phyloP scores from a whole-genome alignment of 2,329 filamentous ascomycete species.

The Dothistroma septosporum region DNA sequence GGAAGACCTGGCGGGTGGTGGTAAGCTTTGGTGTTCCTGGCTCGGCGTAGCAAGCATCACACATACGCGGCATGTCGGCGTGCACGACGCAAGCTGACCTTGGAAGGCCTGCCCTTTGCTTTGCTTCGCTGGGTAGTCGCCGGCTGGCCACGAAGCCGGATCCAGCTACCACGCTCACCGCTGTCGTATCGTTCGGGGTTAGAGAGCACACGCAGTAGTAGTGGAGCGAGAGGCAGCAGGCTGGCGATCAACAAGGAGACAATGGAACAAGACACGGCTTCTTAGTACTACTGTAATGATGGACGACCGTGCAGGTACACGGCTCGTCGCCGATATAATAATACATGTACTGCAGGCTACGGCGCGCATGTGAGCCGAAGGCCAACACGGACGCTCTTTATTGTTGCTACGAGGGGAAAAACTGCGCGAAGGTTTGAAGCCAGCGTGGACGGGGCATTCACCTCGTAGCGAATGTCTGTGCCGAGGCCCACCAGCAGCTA shows the following conservation, averaged over 20 bases:
- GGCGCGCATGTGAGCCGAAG: background rate
- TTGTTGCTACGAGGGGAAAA: background rate
- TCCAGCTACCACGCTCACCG: background rate
- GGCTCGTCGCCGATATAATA: background rate
- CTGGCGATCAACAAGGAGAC: background rate
- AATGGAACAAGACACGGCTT: background rate
- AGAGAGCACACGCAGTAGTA: background rate
- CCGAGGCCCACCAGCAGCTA: background rate
- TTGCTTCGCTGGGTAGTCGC: background rate
- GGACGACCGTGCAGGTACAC: background rate
- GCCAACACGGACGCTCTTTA: background rate
- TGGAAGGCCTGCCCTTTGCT: background rate
- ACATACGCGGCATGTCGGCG: slow-evolving; percentile 1
- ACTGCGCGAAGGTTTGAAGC: background rate
- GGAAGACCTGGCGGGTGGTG: background rate
- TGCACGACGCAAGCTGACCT: background rate
- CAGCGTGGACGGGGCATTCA: background rate
- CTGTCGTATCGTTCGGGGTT: background rate
- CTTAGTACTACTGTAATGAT: background rate
- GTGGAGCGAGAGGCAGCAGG: background rate
- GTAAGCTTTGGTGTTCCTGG: background rate
- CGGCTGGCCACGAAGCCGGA: background rate
- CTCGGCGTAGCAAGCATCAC: background rate
- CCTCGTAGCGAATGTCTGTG: background rate
- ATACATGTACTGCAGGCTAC: background rate